Conservation (phyloP, 2,329 filamentous ascomycete species). For the Curvularia sp. region DNA sequence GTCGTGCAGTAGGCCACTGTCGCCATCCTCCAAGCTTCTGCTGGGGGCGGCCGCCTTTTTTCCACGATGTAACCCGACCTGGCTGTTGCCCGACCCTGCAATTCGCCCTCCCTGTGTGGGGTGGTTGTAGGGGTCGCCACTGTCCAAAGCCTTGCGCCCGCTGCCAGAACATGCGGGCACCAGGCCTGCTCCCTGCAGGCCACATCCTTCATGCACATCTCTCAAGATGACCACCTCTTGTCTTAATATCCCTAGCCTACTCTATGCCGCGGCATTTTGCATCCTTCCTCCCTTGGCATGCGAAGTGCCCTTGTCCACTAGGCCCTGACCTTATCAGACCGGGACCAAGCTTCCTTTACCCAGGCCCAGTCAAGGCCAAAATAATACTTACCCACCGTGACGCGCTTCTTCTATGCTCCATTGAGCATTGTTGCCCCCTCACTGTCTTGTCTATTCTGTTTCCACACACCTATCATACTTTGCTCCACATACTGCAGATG, state of each 20-base stretch:
- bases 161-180: slow-evolving; percentile 47
- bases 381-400: slow-evolving; percentile 52
- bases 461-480: slow-evolving; percentile 41
- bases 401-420: slow-evolving; percentile 48
- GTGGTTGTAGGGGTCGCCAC: slow-evolving; percentile 46
- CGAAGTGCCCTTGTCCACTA: slow-evolving; percentile 33
- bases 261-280: slow-evolving; percentile 45
- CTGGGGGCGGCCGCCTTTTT: slow-evolving; percentile 33
- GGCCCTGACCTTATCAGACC: slow-evolving; percentile 50
- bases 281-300: slow-evolving; percentile 43
- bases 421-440: slow-evolving; percentile 46
- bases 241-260: slow-evolving; percentile 43
- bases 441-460: slow-evolving; percentile 45
- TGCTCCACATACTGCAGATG: slow-evolving; percentile 44
- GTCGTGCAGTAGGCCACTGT: slow-evolving; percentile 43
- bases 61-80: slow-evolving; percentile 50
- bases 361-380: slow-evolving; percentile 39
- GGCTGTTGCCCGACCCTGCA: slow-evolving; percentile 35
- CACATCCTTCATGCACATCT: slow-evolving; percentile 42
- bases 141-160: slow-evolving; percentile 44
- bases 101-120: slow-evolving; percentile 48
- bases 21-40: slow-evolving; percentile 37
- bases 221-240: slow-evolving; percentile 40
- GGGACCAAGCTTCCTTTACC: slow-evolving; percentile 45
- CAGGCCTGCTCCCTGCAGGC: slow-evolving; percentile 42